Conservation (phyloP, 2,329 filamentous ascomycete genomes). For the Pochonia chlamydosporia region DNA sequence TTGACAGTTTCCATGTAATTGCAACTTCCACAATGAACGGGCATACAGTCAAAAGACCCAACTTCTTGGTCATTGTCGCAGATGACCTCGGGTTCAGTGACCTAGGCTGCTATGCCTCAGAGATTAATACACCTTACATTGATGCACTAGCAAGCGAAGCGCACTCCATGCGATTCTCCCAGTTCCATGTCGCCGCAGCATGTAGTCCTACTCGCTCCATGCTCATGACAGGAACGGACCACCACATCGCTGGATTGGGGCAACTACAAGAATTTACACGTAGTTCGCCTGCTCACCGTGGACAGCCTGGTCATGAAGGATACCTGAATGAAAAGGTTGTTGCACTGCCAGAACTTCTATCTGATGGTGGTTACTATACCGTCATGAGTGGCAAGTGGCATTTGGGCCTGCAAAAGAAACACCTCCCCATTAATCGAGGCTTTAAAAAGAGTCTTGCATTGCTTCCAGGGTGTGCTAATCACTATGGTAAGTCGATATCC, state of each 20-base stretch:
- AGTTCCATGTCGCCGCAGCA: constrained; percentile 59
- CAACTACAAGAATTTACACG: constrained; percentile 47
- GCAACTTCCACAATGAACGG: not conserved
- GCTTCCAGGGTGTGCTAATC: constrained; percentile 53
- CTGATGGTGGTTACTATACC: constrained; percentile 55
- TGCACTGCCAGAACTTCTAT: constrained; percentile 51
- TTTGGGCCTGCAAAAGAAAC: constrained; percentile 51
- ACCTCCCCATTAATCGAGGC: constrained; percentile 48
- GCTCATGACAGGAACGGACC: constrained; percentile 53
- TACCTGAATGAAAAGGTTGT: constrained; percentile 56
- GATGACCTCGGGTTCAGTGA: constrained; percentile 29
- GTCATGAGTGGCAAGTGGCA: constrained; percentile 61
- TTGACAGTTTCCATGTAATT: no score
- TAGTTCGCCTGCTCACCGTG: constrained; percentile 39
- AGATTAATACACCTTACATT: constrained; percentile 26
- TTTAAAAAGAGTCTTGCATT: constrained; percentile 56
- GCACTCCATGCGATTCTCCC: constrained; percentile 52
- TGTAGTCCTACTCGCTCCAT: constrained; percentile 62
- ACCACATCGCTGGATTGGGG: constrained; percentile 53
- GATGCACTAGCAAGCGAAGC: constrained; percentile 28
- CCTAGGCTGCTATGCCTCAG: constrained; percentile 23
- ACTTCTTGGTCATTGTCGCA: constrained; percentile 28
- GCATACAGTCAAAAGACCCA: constrained; percentile 19
- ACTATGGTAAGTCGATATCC: constrained; percentile 27
- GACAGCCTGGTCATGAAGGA: constrained; percentile 56